Evolutionary conservation across 2,329 filamentous ascomycete genomes (phyloP).

Genomic region (Trichoderma semiorbis): DNA sequence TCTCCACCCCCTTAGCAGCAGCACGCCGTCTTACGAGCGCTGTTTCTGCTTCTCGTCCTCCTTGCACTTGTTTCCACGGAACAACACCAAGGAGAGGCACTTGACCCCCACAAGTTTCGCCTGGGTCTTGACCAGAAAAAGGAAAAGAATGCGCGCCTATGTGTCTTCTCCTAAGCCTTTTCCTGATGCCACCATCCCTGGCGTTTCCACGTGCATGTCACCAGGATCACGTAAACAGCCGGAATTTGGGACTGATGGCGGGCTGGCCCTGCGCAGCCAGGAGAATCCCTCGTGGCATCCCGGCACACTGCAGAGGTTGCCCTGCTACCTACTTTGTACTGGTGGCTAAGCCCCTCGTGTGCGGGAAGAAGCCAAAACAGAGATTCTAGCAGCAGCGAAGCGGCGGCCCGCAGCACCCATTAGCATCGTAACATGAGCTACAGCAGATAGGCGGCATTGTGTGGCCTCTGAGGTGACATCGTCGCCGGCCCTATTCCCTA

Average conservation of each 20-base stretch:
- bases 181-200: background rate
- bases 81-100: background rate
- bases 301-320: constrained; percentile 6
- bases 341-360: background rate
- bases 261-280: background rate
- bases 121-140: constrained; percentile 15
- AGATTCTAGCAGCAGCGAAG: constrained; percentile 11
- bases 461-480: constrained; percentile 14
- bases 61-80: background rate
- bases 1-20: background rate
- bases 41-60: background rate
- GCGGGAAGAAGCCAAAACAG: constrained; percentile 4
- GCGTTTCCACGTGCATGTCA: constrained; percentile 17
- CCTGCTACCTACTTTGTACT: background rate
- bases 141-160: constrained; percentile 17
- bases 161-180: background rate
- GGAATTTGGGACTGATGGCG: constrained; percentile 5
- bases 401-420: constrained; percentile 16
- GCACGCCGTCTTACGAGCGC: background rate
- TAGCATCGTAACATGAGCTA: background rate
- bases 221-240: constrained; percentile 15
- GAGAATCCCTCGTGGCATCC: constrained; percentile 20
- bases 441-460: constrained; percentile 5
- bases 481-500: constrained; percentile 14
- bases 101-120: background rate